phyloP scores from a whole-genome alignment of 1,139 yeast species.

The Zhuliangozyma parablackwelliae region DNA sequence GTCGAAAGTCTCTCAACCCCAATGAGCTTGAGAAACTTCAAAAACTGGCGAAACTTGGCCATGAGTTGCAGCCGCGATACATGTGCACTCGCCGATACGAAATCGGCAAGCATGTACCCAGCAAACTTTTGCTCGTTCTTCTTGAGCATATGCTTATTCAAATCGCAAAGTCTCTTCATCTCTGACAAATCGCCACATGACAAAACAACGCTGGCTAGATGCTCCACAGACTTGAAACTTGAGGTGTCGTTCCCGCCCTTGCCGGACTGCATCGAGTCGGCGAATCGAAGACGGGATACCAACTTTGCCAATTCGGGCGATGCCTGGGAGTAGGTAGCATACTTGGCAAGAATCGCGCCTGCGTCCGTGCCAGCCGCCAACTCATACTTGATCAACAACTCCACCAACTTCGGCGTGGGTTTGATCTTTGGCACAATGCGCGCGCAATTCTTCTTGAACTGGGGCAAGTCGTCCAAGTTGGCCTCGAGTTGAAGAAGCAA shows the following conservation, averaged over 20 bases:
- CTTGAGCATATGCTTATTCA: slow-evolving; percentile 8
- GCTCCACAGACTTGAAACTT: slow-evolving; percentile 8
- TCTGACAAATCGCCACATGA: slow-evolving; percentile 8
- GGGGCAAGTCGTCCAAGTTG: slow-evolving; percentile 8
- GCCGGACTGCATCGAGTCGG: slow-evolving; percentile 13
- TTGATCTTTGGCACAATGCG: background rate
- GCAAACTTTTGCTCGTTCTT: slow-evolving; percentile 3
- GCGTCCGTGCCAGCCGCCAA: slow-evolving; percentile 1
- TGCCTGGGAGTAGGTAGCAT: slow-evolving; percentile 10
- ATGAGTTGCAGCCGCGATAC: background rate
- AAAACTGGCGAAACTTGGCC: slow-evolving; percentile 8
- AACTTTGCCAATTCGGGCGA: slow-evolving; percentile 14
- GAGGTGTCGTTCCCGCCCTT: too few species aligned
- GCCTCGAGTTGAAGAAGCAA: slow-evolving; percentile 4
- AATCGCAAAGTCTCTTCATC: slow-evolving; percentile 15
- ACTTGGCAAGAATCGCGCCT: slow-evolving; percentile 15
- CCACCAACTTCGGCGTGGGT: slow-evolving; percentile 10
- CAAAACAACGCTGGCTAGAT: slow-evolving; percentile 6
- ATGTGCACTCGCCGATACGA: background rate
- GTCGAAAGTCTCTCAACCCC: slow-evolving; percentile 17
- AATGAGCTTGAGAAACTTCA: slow-evolving; percentile 19
- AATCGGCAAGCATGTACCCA: slow-evolving; percentile 3
- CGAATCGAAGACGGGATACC: slow-evolving; percentile 18
- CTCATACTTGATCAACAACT: slow-evolving; percentile 22
- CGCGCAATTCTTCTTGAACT: slow-evolving; percentile 11